Conservation (phyloP, 2,329 filamentous ascomycete species). For the Fusarium armeniacum region DNA sequence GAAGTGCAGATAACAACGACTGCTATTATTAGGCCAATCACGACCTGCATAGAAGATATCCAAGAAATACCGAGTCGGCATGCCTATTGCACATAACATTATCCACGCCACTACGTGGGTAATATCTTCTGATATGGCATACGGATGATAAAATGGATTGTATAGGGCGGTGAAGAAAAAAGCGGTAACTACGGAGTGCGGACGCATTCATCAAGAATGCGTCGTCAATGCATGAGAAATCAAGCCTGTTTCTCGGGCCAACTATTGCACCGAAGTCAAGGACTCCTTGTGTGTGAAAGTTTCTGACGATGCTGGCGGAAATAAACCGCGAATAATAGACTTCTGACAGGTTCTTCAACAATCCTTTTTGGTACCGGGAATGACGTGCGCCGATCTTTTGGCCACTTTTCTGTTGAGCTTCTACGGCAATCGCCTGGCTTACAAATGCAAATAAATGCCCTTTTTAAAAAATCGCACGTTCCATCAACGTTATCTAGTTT, state of each 20-base stretch:
- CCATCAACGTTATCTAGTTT: constrained; percentile 12
- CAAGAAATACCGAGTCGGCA: no score
- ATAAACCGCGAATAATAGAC: neutral
- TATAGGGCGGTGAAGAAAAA: constrained; percentile 1
- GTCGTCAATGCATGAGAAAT: neutral
- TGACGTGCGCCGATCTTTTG: neutral
- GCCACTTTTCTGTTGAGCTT: neutral
- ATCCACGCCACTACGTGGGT: no score
- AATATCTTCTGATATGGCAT: no score
- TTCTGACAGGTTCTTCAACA: neutral
- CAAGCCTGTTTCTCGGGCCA: neutral
- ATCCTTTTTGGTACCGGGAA: neutral
- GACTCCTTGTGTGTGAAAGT: no score
- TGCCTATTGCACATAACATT: no score
- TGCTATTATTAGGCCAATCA: neutral
- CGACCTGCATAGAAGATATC: neutral
- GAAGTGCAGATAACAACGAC: no score
- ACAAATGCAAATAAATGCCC: constrained; percentile 5
- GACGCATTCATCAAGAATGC: neutral
- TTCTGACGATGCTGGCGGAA: neutral
- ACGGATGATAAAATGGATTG: no score
- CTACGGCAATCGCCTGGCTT: constrained; percentile 2
- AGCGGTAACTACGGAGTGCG: neutral
- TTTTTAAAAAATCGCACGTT: neutral
- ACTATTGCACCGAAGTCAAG: neutral